A percentile compares a stretch with the other conserved stretches of the same genome.
These are phyloP conservation scores for Eucalyptus camaldulensis DNA, from an alignment of 345 rosid species.

Conservation along the genomic window DNA sequence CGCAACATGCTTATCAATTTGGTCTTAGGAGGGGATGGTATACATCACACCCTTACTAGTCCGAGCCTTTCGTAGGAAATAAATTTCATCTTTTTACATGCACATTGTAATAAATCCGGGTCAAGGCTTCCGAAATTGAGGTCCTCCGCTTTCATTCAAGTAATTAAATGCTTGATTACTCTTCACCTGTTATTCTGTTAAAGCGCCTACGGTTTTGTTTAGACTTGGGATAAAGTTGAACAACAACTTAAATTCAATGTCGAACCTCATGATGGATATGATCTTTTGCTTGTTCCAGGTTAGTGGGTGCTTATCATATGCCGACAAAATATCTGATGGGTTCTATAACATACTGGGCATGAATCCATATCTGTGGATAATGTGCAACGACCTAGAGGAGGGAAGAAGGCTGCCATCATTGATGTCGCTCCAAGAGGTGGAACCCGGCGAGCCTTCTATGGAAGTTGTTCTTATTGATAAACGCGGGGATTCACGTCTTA, in stretches of 20 bases:
- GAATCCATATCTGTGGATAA: conserved; percentile 89
- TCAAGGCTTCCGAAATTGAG: not conserved
- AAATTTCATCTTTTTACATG: not conserved
- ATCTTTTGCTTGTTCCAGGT: conserved; percentile 27
- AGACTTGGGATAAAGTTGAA: not conserved
- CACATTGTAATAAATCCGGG: not conserved
- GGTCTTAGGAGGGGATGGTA: not conserved
- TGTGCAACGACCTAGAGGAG: conserved; percentile 69
- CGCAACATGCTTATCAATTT: not conserved
- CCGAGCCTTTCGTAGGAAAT: not conserved
- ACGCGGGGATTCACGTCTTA: conserved; percentile 59
- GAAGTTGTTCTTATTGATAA: conserved; percentile 82
- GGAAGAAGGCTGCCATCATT: conserved; percentile 62
- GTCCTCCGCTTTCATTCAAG: not conserved
- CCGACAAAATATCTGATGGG: conserved; percentile 81
- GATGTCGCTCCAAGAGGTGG: conserved; percentile 55
- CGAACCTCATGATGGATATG: not conserved
- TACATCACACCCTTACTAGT: not conserved
- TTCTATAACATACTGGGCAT: conserved; percentile 90
- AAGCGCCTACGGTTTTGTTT: not conserved
- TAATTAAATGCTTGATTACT: not conserved
- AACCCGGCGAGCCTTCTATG: conserved; percentile 59
- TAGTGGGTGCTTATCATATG: conserved; percentile 82
- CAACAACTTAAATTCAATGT: not conserved
- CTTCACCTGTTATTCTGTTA: not conserved